Evolutionary conservation across 176 grass and related monocot genomes (phyloP).

Genomic region (Zizania latifolia): DNA sequence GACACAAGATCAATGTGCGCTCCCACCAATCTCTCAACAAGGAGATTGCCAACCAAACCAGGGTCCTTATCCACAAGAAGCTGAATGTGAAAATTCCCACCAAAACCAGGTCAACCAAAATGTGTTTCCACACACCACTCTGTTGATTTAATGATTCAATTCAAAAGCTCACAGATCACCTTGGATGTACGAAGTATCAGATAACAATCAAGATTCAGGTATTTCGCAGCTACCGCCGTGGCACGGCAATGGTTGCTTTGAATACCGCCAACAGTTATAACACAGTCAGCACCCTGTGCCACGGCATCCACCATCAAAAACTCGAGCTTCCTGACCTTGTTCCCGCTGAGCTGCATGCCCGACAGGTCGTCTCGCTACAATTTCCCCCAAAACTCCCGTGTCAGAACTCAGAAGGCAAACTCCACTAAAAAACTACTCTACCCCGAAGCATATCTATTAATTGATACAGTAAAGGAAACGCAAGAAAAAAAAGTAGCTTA

Average conservation of each 20-base stretch:
- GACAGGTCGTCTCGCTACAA: constrained; percentile 82
- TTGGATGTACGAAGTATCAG: constrained; percentile 87
- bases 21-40: constrained; percentile 79
- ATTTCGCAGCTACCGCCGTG: constrained; percentile 78
- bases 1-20: constrained; percentile 92
- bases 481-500: neutral
- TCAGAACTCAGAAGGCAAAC: constrained; percentile 27
- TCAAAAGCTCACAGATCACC: constrained; percentile 24
- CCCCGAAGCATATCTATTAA: neutral
- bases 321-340: constrained; percentile 93
- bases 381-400: neutral
- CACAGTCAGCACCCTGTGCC: constrained; percentile 49
- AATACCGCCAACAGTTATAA: constrained; percentile 90
- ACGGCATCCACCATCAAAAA: constrained; percentile 79
- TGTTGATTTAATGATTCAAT: neutral
- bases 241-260: constrained; percentile 95
- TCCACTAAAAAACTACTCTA: neutral
- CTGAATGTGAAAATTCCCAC: constrained; percentile 40
- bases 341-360: constrained; percentile 93
- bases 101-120: constrained; percentile 27
- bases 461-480: neutral
- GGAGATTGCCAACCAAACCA: constrained; percentile 89
- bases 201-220: constrained; percentile 88
- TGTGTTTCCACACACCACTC: neutral
- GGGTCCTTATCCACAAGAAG: constrained; percentile 78